Base-by-base conservation (phyloP, 2,329 filamentous ascomycete species). In the Sclerotinia sclerotiorum region DNA sequence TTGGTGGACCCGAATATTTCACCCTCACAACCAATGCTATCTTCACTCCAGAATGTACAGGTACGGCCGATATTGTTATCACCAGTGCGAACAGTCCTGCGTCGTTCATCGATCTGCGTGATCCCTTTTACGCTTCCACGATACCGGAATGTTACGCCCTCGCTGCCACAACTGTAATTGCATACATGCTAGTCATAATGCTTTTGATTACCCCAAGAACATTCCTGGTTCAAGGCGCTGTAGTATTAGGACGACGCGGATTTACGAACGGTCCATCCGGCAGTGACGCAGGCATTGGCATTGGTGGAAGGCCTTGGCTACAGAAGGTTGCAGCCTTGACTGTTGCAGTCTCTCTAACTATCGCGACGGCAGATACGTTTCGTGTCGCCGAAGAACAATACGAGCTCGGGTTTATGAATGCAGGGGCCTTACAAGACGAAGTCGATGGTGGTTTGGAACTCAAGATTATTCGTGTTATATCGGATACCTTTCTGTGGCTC, bases 401-500 rank as follows among this genome's bases (percentile, higher is more conserved):
- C 78, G 80, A 85, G 7, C 84, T 83, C 75, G 93, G 93, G 44
- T 89, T 88, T 74, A 92, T 93, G 81, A 93, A 97, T 77, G 93
- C 92, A 29, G 84, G 84, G 73, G 84, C 85, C 63, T 80, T 99
- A 74, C 92, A 95, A 71, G 82, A 87, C 58, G 84, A 91, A 75
- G 94, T 99, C 21, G 88, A 97, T 72, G 90, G 90, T 69, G 92
- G 93, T 67, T 86, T 90, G 70, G 91, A 97, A 78, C 89, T 99
- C 72, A 93, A 95, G 73, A 87, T 96, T 69, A 94, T 96, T 69
- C 90, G 94, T 72, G 88, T 98, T 73, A 93, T 99, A 72, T 98
- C 94, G 24, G 93, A 97, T 79, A 94, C 95, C 0, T 98, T 98
- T 78, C 84, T 99, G 42, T 98, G 95, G 94, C 87, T 99, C 51